phyloP scores from a whole-genome alignment of 768 basidiomycete species.

The Paxillus rubicundulus region DNA sequence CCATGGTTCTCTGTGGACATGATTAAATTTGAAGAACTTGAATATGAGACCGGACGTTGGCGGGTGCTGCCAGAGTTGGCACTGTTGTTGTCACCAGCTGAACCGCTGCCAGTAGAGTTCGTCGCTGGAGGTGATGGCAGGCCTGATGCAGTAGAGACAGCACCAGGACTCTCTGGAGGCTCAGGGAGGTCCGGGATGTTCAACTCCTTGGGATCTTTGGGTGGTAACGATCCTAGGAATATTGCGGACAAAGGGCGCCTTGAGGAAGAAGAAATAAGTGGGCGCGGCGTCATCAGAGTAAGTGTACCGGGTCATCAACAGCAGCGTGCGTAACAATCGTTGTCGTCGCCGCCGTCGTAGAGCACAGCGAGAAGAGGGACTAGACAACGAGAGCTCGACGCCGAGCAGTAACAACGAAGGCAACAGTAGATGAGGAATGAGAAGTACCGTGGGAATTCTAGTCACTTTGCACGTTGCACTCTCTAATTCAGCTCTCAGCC shows the following conservation, averaged over 20 bases:
- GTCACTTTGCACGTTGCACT: not conserved
- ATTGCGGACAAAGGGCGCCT: conserved; percentile 62
- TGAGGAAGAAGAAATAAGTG: conserved; percentile 38
- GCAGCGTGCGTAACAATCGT: conserved; percentile 12
- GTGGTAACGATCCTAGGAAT: conserved; percentile 48
- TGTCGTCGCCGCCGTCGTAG: conserved; percentile 19
- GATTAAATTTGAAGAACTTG: conserved; percentile 26
- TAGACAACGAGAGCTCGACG: conserved; percentile 20
- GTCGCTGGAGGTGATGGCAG: conserved; percentile 83
- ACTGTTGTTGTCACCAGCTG: conserved; percentile 59
- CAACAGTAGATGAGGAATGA: conserved; percentile 12
- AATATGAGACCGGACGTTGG: conserved; percentile 30
- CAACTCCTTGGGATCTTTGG: conserved; percentile 36
- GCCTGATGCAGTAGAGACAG: conserved; percentile 55
- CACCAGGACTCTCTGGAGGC: conserved; percentile 58
- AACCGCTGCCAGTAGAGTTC: conserved; percentile 81
- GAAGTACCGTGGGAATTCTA: conserved; percentile 27
- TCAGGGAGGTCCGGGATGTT: conserved; percentile 68
- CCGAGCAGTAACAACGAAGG: conserved; percentile 6
- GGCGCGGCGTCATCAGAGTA: conserved; percentile 50
- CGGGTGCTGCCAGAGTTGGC: conserved; percentile 40
- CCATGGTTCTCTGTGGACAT: conserved; percentile 43
- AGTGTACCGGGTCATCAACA: conserved; percentile 28
- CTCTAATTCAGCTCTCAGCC: too few relatives aligned
- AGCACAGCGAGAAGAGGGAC: conserved; percentile 24